Base-by-base conservation (phyloP, 2,329 filamentous ascomycete genomes). In the Diaporthe sp. region DNA sequence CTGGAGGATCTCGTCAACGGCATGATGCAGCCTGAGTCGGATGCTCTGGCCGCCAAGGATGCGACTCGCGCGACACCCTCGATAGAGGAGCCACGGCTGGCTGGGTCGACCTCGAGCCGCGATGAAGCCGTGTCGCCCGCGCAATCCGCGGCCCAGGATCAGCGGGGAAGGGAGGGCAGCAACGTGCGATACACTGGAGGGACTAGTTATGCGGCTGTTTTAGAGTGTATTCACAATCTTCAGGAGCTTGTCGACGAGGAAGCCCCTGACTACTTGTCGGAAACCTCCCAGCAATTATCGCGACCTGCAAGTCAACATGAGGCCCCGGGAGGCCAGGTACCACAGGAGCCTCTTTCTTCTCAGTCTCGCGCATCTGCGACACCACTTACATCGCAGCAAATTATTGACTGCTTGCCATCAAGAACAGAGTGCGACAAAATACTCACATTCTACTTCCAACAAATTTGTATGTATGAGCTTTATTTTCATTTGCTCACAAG, bases 181-280 rank as follows among this genome's bases (percentile, higher is more conserved):
- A 64, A 78, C 57, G 75, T 71, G 3, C 76, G 76, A 9, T 86
- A 84, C 61, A 80, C 82, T 19, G 85, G 83, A 0, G 80, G 82
- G 4, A 86, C 85, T 5, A 83, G 84, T 47, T 87, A 85, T 83
- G 79, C 82, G 4, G 82, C 85, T 0, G 77, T 87, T 33, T 83
- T 87, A 6, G 82, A 86, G 52, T 82, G 83, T 73, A 86, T 87
- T 55, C 83, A 80, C 25, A 82, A 86, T 74, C 84, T 86, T 30
- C 83, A 85, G 72, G 81, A 77, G 30, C 80, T 82, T n/a, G 81
- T 86, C 3, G 74, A 77, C 19, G 74, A 76, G 10, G 76, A 72
- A 15, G 57, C 70, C 1, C 70, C 70, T 15, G 70, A 72, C 30
- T 54, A 72, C 35, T 25, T 72, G 70, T 72, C 70, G 15, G 38